Base-by-base conservation (phyloP, 495 filamentous ascomycete species). In the Penicillium bialowiezense region DNA sequence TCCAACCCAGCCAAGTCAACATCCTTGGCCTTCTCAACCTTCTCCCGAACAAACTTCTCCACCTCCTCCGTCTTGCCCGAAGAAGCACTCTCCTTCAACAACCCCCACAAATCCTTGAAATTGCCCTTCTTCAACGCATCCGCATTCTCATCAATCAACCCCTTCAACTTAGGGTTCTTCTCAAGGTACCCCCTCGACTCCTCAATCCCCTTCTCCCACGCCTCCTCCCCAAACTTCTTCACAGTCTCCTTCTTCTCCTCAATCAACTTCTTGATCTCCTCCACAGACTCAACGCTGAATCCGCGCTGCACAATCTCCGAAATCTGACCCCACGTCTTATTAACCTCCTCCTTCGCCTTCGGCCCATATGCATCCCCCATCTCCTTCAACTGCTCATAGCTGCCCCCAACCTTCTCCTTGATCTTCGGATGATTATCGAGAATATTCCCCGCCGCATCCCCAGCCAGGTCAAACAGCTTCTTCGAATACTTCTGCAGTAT, bases 341-440 rank as follows among this genome's bases (percentile, higher is more conserved):
- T 80, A 5, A 83, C 73, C 63, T 85, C 72, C 71, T 86, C 83
- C 70, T 84, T 83, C 0, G 83, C 84, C 54, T 87, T 79, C 0
- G 84, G 84, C 0, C 85, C 85, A 58, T 82, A 82, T 18, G 77
- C 59, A 23, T 85, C 75, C 23, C 79, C 82, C 68, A 85, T 73
- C 52, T 82, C 59, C 70, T 84, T 86, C 35, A 88, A 60, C 60
- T 83, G 73, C 28, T 83, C 72, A 29, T 80, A 64, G 39, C 77
- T 76, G 4, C 76, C 79, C n/a, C 84, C 84, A 23, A 89, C 60
- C 67, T 82, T 79, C 59, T 87, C 77, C 69, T 85, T 84, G 9
- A 88, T 52, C 54, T 82, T 54, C 1, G 85, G 85, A 53, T 87
- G 85, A 51, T 85, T 83, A 40, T 85, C 70, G 29, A 87, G 59